Conservation (phyloP, 106 monocot species). For the Allium cepa region DNA sequence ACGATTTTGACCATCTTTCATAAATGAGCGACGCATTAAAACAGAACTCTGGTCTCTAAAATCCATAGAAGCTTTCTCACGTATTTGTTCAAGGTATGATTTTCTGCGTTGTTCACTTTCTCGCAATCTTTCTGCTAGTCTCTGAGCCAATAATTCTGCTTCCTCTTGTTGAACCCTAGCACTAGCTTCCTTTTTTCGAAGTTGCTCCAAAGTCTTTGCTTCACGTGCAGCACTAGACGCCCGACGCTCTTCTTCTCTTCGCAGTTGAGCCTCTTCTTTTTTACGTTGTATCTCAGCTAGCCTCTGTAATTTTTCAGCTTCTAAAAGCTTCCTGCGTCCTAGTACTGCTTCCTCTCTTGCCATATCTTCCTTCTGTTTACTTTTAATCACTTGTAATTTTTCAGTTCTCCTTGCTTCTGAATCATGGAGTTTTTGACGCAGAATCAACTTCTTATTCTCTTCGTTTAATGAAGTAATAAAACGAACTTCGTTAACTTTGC, state of each 20-base stretch:
- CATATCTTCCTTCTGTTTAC: slow-evolving; percentile 86
- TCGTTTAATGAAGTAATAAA: slow-evolving; percentile 98
- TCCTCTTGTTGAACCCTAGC: slow-evolving; percentile 93
- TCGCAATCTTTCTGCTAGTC: slow-evolving; percentile 75
- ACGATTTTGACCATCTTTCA: slow-evolving; percentile 53
- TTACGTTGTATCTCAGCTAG: slow-evolving; percentile 87
- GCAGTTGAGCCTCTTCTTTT: slow-evolving; percentile 86
- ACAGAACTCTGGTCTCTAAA: slow-evolving; percentile 89
- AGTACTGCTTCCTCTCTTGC: slow-evolving; percentile 95
- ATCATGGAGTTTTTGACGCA: slow-evolving; percentile 90
- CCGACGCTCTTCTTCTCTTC: slow-evolving; percentile 97
- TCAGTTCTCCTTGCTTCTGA: slow-evolving; percentile 94
- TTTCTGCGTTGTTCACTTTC: slow-evolving; percentile 98
- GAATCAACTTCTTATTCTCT: slow-evolving; percentile 86
- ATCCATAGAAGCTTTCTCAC: slow-evolving; percentile 96
- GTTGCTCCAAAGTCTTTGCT: slow-evolving; percentile 80
- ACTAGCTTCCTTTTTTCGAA: slow-evolving; percentile 76
- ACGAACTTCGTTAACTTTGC: slow-evolving; percentile 95
- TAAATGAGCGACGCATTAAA: slow-evolving; percentile 63
- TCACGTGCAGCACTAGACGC: slow-evolving; percentile 96
- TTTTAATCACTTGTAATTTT: slow-evolving; percentile 80
- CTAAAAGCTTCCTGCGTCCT: slow-evolving; percentile 87
- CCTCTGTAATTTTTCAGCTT: slow-evolving; percentile 95
- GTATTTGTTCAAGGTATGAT: slow-evolving; percentile 94
- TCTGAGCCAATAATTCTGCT: slow-evolving; percentile 92